These are phyloP conservation scores for Endotrypanum monterogeii DNA, from an alignment of 208 protist genomes.

Conservation along the genomic window DNA sequence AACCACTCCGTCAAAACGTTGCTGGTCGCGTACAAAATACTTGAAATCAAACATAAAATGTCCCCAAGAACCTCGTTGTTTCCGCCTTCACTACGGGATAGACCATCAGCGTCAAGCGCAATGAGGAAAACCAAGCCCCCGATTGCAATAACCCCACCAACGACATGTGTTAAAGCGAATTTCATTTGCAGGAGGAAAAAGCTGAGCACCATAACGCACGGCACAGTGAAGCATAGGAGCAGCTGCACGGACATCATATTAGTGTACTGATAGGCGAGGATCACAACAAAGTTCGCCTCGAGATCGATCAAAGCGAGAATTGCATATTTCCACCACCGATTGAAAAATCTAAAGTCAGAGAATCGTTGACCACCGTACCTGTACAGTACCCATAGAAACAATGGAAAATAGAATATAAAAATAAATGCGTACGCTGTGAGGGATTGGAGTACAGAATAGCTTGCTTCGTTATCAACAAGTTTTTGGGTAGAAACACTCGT, in stretches of 20 bases:
- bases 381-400: slow-evolving; percentile 55
- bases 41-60: slow-evolving; percentile 78
- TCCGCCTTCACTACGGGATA: slow-evolving; percentile 42
- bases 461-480: slow-evolving; percentile 80
- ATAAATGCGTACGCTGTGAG: slow-evolving; percentile 80
- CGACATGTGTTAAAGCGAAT: slow-evolving; percentile 82
- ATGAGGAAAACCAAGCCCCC: slow-evolving; percentile 83
- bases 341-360: slow-evolving; percentile 63
- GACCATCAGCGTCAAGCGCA: slow-evolving; percentile 68
- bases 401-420: slow-evolving; percentile 59
- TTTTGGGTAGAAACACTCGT: slow-evolving; percentile 87
- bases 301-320: slow-evolving; percentile 91
- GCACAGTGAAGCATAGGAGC: slow-evolving; percentile 93
- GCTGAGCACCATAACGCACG: slow-evolving; percentile 90
- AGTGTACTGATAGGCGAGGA: slow-evolving; percentile 94
- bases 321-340: slow-evolving; percentile 83
- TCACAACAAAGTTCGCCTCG: slow-evolving; percentile 94
- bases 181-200: slow-evolving; percentile 83
- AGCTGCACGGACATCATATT: slow-evolving; percentile 92
- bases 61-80: slow-evolving; percentile 78
- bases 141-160: slow-evolving; percentile 79
- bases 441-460: slow-evolving; percentile 87
- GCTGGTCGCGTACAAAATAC: slow-evolving; percentile 83
- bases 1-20: slow-evolving; percentile 93
- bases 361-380: slow-evolving; percentile 38